A percentile compares a stretch with the other conserved stretches of the same genome.
phyloP scores from a whole-genome alignment of 2,329 filamentous ascomycete species.

The Achaetomium macrosporum region DNA sequence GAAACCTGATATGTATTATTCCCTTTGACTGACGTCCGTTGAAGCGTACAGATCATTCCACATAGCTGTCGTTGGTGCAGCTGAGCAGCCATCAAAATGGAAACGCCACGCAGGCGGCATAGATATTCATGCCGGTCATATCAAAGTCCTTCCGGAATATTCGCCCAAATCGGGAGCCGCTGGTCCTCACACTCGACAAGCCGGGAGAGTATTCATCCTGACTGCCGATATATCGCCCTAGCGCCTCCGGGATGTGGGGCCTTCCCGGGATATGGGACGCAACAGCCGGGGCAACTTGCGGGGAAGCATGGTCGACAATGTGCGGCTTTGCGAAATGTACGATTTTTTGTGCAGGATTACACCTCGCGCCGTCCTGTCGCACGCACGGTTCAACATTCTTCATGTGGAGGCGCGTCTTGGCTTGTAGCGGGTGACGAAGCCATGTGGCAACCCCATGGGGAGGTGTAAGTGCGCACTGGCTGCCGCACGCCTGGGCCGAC shows the following conservation, averaged over 20 bases:
- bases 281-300: conserved; percentile 7
- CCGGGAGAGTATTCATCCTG: conserved; percentile 23
- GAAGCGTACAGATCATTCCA: background rate
- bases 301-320: conserved; percentile 14
- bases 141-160: background rate
- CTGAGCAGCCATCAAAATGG: background rate
- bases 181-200: background rate
- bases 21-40: background rate
- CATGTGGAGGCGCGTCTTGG: conserved; percentile 10
- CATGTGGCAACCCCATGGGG: conserved; percentile 16
- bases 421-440: background rate
- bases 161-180: background rate
- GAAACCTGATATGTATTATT: background rate
- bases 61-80: no score
- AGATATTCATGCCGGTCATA: background rate
- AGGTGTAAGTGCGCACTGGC: conserved; percentile 1
- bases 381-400: conserved; percentile 14
- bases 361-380: background rate
- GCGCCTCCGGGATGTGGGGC: conserved; percentile 10
- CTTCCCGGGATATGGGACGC: conserved; percentile 1
- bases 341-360: conserved; percentile 9
- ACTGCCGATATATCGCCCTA: conserved; percentile 7
- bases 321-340: conserved; percentile 4
- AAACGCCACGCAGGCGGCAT: background rate
- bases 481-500: conserved; percentile 3